Evolutionary conservation across 2,329 filamentous ascomycete genomes (phyloP).

Genomic region (Sarocladiaceae sp.): DNA sequence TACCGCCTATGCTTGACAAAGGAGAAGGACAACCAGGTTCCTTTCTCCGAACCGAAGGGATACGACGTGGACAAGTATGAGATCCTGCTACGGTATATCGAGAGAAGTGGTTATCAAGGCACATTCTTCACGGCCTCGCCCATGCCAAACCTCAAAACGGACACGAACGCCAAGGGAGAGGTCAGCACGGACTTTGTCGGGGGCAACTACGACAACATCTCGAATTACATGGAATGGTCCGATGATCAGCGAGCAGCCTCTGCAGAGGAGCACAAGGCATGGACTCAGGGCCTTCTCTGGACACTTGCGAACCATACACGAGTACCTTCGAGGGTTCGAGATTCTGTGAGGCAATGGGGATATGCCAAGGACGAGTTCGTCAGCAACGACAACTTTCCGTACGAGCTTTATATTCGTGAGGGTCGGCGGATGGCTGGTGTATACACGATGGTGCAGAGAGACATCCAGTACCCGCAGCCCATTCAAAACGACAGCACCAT

Average conservation of each 20-base stretch:
- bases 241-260: constrained; percentile 12
- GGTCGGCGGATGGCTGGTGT: constrained; percentile 18
- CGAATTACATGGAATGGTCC: constrained; percentile 10
- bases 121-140: constrained; percentile 10
- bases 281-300: constrained; percentile 15
- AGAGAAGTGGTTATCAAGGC: constrained; percentile 8
- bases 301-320: constrained; percentile 15
- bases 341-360: constrained; percentile 13
- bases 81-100: constrained; percentile 12
- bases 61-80: constrained; percentile 11
- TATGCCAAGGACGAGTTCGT: constrained; percentile 21
- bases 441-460: constrained; percentile 19
- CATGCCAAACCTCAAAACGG: constrained; percentile 13
- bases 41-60: constrained; percentile 10
- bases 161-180: constrained; percentile 14
- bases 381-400: constrained; percentile 19
- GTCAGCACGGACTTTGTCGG: constrained; percentile 18
- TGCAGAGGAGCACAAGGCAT: constrained; percentile 11
- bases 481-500: constrained; percentile 13
- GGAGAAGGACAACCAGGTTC: constrained; percentile 7
- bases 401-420: constrained; percentile 22
- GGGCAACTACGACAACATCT: constrained; percentile 15
- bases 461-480: constrained; percentile 12
- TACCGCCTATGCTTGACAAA: constrained; percentile 12
- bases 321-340: constrained; percentile 9